Base-by-base conservation (phyloP, 257 asterid genomes). In the Verbascum thapsus region DNA sequence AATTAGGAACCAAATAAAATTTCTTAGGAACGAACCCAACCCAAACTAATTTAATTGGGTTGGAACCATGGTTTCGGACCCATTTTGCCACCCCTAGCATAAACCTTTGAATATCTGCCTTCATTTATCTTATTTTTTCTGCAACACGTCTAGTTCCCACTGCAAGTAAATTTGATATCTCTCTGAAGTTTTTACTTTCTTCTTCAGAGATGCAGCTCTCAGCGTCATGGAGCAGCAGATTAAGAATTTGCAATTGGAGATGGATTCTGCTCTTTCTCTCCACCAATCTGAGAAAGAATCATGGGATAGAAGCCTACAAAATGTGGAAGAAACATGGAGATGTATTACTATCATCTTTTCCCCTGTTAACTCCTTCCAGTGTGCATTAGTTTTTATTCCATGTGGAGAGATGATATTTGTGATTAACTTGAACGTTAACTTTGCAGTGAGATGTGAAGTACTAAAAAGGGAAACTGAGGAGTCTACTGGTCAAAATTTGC, bases 291-390 rank as follows among this genome's bases (percentile, higher is more conserved):
- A 84, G 75, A 94, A 85, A 80, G 92, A 84, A 76, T 52, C 79
- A 69, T 87, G 98, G 99, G 95, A 87, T 47, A 69, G 63, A 63
- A 84, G 78, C 86, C 92, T 85, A 71, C 83, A 75, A 80, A 84
- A 84, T 68, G 83, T 87, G 71, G 99, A 94, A 88, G 96, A 85
- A 75, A 84, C 97, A 37, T 94, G 99, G 96, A 78, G 85, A 85
- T 76, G 99, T 94, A 90, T 38, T 61, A 53, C 69, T 20, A 35
- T 45, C 56, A 22, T 67, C 59, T 51, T 67, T 66, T 49, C 64
- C 34, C 63, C 62, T 74, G 15, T 60, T 54, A 58, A 47, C 69
- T 45, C 43, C 17, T 67, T 53, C 26, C 38, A 37, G 60, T 56
- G 16, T 40, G 18, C 55, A 12, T 62, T 51, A n/a, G 45, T 52